Evolutionary conservation across 441 rosid genomes (phyloP), one percentile per base, ranked within the genome.

Genomic region (Aquilaria agallochum): DNA sequence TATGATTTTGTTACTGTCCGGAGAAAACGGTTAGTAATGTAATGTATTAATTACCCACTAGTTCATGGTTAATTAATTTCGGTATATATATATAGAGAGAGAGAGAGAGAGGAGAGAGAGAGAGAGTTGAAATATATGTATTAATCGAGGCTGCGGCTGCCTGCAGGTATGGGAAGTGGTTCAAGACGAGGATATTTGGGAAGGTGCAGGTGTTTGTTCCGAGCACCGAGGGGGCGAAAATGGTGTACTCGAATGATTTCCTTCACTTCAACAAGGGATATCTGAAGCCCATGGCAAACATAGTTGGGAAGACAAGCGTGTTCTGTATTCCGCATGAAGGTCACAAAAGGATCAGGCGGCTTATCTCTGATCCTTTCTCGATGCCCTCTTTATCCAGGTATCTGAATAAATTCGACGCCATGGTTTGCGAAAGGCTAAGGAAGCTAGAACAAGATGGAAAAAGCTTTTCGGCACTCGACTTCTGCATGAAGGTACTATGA

Each of bases 221-320:
- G 10, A 77, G 69, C 42, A 48, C 65, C 1, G 82, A 73, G 30
- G 82, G 79, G 0, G 81, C 84, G 12, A 77, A 58, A 65, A 58
- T 57, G 1, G 68, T 82, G 15, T 77, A 79, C 56, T 49, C 64
- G 7, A 77, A 61, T 48, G 87, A 82, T 15, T 79, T 79, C 49
- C 67, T n/a, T 10, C 66, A 60, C 6, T 82, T 82, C 68, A 82
- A 75, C 76, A 82, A 82, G 59, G 84, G 87, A 4, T 82, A 75
- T 10, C 69, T 82, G 44, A 82, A 77, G 62, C 75, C 84, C 30
- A 82, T 82, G 87, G 87, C 79, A 4, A 82, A 82, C 50, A 73
- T 67, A 1, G 76, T 79, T 42, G 87, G 87, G 45, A 33, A 71
- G 56, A 77, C 73, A 31, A 82, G 83, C 71, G 58, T 82, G 74